Evolutionary conservation across 805 yeast genomes (phyloP), one percentile per base, ranked within the genome.

Genomic region (Monosporozyma solicola): DNA sequence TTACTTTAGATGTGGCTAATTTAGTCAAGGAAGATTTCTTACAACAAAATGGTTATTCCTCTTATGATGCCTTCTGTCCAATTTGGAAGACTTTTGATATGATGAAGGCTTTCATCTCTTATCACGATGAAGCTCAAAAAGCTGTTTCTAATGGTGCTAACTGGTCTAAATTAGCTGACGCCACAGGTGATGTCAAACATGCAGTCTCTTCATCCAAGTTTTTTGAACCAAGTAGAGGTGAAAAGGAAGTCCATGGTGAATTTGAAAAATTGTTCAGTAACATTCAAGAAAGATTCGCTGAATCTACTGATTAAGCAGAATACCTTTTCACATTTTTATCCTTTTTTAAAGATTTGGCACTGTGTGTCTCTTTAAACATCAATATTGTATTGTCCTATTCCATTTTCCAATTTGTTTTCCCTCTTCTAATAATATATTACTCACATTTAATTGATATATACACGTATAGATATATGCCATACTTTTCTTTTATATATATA

Each of bases 11-110:
- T 69, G 97, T 92, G 53, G 83, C 98, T 27, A 77, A 79, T 31
- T 80, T 94, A 70, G 84, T 94, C 73, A 94, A 94, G 74, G 99
- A 94, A 73, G 99, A 94, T 74, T 94, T 94, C 84, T 79, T 94
- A 71, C 99, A 94, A 76, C 99, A 94, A 78, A 94, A 94, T 74
- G 99, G 99, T 76, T 94, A 94, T 76, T 94, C 99, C 48, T 77
- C 96, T 46, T 94, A 94, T 70, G 99, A 94, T 74, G 96, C 96
- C 41, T 94, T 90, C 86, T 94, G 99, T 76, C 99, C 99, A 60
- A 87, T 94, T 67, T 94, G 99, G 99, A 94, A 94, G 79, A 94
- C 99, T 48, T 85, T 81, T 63, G 94, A 88, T 70, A 94, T 94
- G 99, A 91, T 94, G 98, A 90, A 87, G 72, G 85, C 91, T 10